phyloP scores from a whole-genome alignment of 179 eudicot genomes.

The Amaranthus tricolor region DNA sequence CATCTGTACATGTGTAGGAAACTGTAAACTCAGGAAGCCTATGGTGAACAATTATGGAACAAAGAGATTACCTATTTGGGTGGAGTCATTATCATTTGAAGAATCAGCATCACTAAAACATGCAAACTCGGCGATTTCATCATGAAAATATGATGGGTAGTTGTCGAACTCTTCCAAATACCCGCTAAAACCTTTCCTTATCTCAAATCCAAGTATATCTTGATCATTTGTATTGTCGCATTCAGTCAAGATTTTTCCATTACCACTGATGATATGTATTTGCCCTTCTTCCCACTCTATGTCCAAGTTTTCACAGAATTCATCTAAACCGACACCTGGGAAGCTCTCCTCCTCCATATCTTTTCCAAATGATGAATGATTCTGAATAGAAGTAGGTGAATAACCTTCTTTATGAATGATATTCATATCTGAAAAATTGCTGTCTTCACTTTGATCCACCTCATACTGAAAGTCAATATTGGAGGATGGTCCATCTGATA shows the following conservation, averaged over 20 bases:
- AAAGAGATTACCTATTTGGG: slow-evolving; percentile 24
- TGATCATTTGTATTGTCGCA: slow-evolving; percentile 17
- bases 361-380: slow-evolving; percentile 16
- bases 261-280: slow-evolving; percentile 16
- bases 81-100: slow-evolving; percentile 25
- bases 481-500: slow-evolving; percentile 12
- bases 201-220: slow-evolving; percentile 24
- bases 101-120: slow-evolving; percentile 35
- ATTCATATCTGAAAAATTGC: slow-evolving; percentile 4
- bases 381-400: slow-evolving; percentile 8
- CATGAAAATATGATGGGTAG: slow-evolving; percentile 24
- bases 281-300: slow-evolving; percentile 70
- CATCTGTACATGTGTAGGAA: not conserved
- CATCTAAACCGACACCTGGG: slow-evolving; percentile 15
- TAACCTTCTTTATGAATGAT: slow-evolving; percentile 11
- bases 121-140: slow-evolving; percentile 37
- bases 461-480: slow-evolving; percentile 2
- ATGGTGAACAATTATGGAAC: not conserved
- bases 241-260: slow-evolving; percentile 6
- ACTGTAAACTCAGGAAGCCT: not conserved
- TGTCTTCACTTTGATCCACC: not conserved
- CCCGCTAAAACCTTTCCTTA: slow-evolving; percentile 5
- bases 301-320: slow-evolving; percentile 39
- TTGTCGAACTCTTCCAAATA: slow-evolving; percentile 19
- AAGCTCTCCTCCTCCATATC: no score